Evolutionary conservation across 2,329 filamentous ascomycete genomes (phyloP).

Genomic region (Ceratocystis cubensis): DNA sequence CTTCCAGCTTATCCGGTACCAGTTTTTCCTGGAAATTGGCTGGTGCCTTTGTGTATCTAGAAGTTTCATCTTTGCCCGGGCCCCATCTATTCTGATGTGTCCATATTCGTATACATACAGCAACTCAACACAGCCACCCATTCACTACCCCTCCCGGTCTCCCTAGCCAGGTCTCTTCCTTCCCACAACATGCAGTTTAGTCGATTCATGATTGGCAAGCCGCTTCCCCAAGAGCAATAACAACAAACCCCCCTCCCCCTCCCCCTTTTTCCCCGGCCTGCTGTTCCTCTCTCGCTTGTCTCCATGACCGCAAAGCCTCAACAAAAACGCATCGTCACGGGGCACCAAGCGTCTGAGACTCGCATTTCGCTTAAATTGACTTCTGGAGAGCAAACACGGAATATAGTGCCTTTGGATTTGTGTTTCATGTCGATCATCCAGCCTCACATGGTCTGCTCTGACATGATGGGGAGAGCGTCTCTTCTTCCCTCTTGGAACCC

Average conservation of each 20-base stretch:
- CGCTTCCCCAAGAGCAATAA: background rate
- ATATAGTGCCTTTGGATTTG: background rate
- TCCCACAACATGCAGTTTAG: background rate
- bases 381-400: background rate
- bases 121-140: background rate
- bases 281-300: background rate
- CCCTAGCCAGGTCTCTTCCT: background rate
- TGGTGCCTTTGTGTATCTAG: background rate
- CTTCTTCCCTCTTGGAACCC: background rate
- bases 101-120: background rate
- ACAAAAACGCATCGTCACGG: background rate
- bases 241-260: background rate
- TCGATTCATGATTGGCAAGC: background rate
- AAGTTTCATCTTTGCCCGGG: background rate
- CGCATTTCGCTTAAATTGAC: slow-evolving; percentile 5
- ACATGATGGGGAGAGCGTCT: background rate
- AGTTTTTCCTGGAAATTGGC: background rate
- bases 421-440: slow-evolving; percentile 2
- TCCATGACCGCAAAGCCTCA: background rate
- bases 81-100: background rate
- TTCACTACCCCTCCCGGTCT: background rate
- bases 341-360: background rate
- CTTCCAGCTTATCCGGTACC: background rate
- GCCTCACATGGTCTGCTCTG: background rate
- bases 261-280: background rate